Percentiles rank a stretch among this genome's conserved stretches.
These are phyloP conservation scores for Neofusicoccum cordaticola DNA, from an alignment of 2,329 filamentous ascomycete species.

Conservation along the genomic window DNA sequence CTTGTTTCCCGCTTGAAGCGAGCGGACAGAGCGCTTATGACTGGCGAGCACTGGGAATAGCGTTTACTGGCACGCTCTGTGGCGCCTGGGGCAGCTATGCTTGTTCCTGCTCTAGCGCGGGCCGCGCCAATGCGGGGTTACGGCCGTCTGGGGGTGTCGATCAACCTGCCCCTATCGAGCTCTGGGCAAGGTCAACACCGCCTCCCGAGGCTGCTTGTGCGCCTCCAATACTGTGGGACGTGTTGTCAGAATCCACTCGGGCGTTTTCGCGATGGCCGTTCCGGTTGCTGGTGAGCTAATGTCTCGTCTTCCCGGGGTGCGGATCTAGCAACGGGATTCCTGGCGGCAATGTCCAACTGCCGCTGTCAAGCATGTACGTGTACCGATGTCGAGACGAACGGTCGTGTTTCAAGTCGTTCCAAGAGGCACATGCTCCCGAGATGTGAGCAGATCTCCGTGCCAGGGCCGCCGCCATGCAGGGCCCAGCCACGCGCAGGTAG, in stretches of 20 bases:
- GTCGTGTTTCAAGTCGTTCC: background rate
- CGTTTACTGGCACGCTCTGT: background rate
- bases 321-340: background rate
- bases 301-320: background rate
- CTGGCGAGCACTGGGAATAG: background rate
- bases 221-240: background rate
- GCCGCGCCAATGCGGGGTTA: background rate
- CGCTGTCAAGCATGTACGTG: background rate
- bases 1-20: background rate
- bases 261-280: background rate
- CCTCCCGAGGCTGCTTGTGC: background rate
- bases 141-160: background rate
- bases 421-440: background rate
- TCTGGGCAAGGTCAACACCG: background rate
- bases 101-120: background rate
- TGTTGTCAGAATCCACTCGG: background rate
- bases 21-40: background rate
- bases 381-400: background rate
- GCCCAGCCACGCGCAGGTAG: too few species aligned
- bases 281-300: background rate
- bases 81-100: background rate
- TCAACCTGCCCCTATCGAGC: constrained; percentile 10
- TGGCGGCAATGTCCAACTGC: background rate
- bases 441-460: background rate
- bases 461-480: background rate